Percentiles rank a stretch among this genome's conserved stretches.
phyloP scores from a whole-genome alignment of 2,329 filamentous ascomycete genomes.

The Rhexocercosporidium sp. region DNA sequence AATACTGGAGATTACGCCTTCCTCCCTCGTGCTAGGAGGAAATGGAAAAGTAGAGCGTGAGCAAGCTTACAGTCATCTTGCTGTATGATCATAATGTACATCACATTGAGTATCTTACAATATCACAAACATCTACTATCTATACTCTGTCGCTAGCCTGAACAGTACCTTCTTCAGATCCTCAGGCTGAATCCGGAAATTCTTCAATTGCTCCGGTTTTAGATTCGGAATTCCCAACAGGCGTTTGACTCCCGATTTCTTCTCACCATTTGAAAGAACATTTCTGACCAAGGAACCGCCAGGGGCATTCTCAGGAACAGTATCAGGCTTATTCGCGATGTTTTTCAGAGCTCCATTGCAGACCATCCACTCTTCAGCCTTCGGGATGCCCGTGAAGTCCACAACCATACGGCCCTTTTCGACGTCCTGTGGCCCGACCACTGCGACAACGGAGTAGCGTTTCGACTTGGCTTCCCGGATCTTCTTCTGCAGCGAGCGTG shows the following conservation, averaged over 20 bases:
- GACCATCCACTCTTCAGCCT: constrained; percentile 19
- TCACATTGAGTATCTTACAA: neutral
- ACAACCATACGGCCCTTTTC: constrained; percentile 60
- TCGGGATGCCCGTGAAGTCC: constrained; percentile 46
- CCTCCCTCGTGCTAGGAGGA: neutral
- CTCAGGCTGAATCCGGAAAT: constrained; percentile 23
- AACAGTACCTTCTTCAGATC: constrained; percentile 26
- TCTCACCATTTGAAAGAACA: neutral
- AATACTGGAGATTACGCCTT: neutral
- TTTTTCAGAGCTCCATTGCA: neutral
- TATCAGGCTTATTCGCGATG: neutral
- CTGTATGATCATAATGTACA: constrained; percentile 7
- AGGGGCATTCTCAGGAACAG: neutral
- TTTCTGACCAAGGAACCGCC: neutral
- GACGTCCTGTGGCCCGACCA: constrained; percentile 72
- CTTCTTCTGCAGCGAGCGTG: constrained; percentile 69
- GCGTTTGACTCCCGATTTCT: neutral
- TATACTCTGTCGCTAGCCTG: constrained; percentile 18
- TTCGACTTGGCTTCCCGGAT: constrained; percentile 72
- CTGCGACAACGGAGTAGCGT: constrained; percentile 75
- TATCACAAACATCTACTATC: neutral
- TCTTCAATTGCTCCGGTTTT: constrained; percentile 23
- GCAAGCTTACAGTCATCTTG: neutral
- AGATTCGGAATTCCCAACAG: constrained; percentile 3
- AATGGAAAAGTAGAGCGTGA: neutral